A percentile compares a stretch with the other conserved stretches of the same genome.
These are phyloP conservation scores for Leishmania turanica DNA, from an alignment of 208 protist species.

Conservation along the genomic window DNA sequence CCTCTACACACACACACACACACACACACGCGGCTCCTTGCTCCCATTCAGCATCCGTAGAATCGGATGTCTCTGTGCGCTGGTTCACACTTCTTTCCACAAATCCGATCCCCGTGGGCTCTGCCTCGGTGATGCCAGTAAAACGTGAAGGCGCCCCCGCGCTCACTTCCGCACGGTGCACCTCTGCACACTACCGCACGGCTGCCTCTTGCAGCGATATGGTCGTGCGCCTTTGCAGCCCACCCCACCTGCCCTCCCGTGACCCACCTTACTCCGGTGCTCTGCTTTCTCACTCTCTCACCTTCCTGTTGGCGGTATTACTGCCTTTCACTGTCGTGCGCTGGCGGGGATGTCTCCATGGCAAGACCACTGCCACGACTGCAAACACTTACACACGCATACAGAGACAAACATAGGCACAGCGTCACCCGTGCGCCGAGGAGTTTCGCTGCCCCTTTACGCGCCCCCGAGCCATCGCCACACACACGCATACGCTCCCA, in stretches of 20 bases:
- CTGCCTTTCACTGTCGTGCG: neutral
- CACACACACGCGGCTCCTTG: neutral
- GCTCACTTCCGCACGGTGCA: neutral
- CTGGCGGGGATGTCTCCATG: neutral
- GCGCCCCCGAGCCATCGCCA: neutral
- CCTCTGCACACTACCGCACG: neutral
- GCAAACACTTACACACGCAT: neutral
- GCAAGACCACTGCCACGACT: neutral
- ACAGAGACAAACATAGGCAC: neutral
- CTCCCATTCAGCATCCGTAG: neutral
- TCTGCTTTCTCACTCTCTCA: neutral
- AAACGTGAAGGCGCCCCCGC: neutral
- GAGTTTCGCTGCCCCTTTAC: neutral
- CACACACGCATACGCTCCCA: neutral
- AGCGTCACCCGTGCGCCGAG: neutral
- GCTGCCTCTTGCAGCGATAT: neutral
- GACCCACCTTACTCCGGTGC: neutral
- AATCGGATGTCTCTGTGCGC: neutral
- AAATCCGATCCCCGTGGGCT: neutral
- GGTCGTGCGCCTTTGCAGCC: neutral
- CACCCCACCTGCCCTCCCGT: neutral
- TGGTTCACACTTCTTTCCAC: neutral
- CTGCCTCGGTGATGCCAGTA: neutral
- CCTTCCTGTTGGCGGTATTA: neutral
- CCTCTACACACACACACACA: neutral